These are phyloP conservation scores for Alternaria dauci DNA, from an alignment of 2,329 filamentous ascomycete species.

Conservation along the genomic window DNA sequence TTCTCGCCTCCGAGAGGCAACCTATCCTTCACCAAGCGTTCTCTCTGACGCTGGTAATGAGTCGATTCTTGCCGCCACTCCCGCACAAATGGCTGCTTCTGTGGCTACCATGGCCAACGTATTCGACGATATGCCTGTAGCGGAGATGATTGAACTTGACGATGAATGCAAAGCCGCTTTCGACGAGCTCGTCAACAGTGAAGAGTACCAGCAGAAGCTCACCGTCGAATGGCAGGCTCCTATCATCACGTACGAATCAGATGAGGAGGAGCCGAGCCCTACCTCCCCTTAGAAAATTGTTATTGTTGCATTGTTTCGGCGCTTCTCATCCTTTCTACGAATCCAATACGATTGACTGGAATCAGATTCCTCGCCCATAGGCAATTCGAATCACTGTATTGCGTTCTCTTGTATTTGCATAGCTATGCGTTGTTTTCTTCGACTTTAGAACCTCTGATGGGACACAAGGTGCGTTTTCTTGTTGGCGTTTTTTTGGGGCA, in stretches of 20 bases:
- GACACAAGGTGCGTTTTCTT: slow-evolving; percentile 2
- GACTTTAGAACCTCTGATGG: not conserved
- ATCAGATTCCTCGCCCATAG: not conserved
- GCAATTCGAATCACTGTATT: not conserved
- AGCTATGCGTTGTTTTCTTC: slow-evolving; percentile 3
- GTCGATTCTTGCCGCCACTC: slow-evolving; percentile 30
- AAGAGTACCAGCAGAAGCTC: slow-evolving; percentile 23
- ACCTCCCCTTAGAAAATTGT: slow-evolving; percentile 7
- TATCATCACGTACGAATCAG: slow-evolving; percentile 32
- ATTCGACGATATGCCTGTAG: slow-evolving; percentile 32
- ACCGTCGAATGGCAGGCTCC: slow-evolving; percentile 26
- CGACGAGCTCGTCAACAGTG: slow-evolving; percentile 14
- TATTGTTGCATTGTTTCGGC: slow-evolving; percentile 10
- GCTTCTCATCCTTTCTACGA: slow-evolving; percentile 2
- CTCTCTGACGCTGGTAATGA: slow-evolving; percentile 38
- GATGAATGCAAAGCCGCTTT: slow-evolving; percentile 25
- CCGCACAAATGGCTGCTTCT: slow-evolving; percentile 17
- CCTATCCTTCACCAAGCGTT: slow-evolving; percentile 44
- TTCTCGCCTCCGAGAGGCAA: slow-evolving; percentile 44
- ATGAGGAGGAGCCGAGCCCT: slow-evolving; percentile 34
- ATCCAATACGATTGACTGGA: not conserved
- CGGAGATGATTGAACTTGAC: slow-evolving; percentile 29
- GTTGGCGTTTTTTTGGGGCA: slow-evolving; percentile 5
- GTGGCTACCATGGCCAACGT: slow-evolving; percentile 9
- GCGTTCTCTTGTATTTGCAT: slow-evolving; percentile 1